Base-by-base conservation (phyloP, 2,329 filamentous ascomycete species). In the Venturia nashicola region DNA sequence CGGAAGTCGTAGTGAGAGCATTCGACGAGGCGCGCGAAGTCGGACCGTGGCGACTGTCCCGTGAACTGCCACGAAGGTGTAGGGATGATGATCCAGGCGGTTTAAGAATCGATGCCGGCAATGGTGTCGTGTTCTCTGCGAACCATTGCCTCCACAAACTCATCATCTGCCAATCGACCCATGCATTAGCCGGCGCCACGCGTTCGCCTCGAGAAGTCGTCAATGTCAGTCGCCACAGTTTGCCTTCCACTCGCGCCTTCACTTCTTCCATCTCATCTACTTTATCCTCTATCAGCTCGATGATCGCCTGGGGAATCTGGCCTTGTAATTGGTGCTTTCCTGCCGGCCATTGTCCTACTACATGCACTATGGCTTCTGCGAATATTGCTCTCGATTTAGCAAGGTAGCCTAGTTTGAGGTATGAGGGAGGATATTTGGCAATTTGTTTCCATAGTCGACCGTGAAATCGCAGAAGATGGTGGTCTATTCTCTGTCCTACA, bases 241-340 rank as follows among this genome's bases (percentile, higher is more conserved):
- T 87, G 23, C 86, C 85, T 72, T 97, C 93, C 27, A 94, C 83
- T 36, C 88, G 86, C 43, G 85, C 83, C 67, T 96, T 90, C 8
- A 86, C 82, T 70, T 97, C 91, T 67, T 91, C 88, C 20, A 97
- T 80, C 74, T 97, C 92, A 69, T 96, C 91, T 5, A 94, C 91
- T 75, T 97, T 97, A 76, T 97, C 91, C 74, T 96, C 90, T 66
- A 97, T 95, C 43, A 97, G 82, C 68, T 97, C 91, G 11, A 97
- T 79, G 0, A 97, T 90, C 0, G 83, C 74, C 34, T 87, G 84
- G 0, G 92, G 89, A 48, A 96, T 80, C 39, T 87, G 81, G 66
- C 84, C 82, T 65, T 90, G 86, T 43, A 97, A 83, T 69, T 90
- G 90, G 34, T 88, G 84, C 69, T 91, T 84, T 18, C 88, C 91